Conservation (phyloP, 164 flowering plant genomes). For the Cinnamomum chago region DNA sequence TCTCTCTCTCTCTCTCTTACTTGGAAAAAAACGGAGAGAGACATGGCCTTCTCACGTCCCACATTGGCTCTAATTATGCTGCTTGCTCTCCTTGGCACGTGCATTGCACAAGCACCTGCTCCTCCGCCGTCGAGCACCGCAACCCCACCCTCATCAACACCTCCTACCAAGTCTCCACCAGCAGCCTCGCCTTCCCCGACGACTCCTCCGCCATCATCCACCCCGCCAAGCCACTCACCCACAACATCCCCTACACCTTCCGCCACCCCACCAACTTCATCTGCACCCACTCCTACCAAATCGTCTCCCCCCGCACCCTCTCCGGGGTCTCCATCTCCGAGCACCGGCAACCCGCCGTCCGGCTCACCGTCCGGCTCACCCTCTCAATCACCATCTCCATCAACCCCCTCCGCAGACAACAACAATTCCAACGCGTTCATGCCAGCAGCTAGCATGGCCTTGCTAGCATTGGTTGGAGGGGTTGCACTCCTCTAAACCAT, state of each 20-base stretch:
- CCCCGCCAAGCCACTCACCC: conserved; percentile 11
- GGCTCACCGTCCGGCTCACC: background rate
- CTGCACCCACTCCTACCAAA: conserved; percentile 2
- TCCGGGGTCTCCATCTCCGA: background rate
- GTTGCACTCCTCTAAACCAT: conserved; percentile 28
- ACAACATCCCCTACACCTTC: conserved; percentile 10
- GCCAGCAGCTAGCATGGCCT: conserved; percentile 27
- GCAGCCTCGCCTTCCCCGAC: conserved; percentile 13
- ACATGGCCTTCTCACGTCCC: conserved; percentile 38
- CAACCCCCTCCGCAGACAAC: background rate
- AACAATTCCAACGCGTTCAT: conserved; percentile 16
- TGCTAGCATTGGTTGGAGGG: conserved; percentile 32
- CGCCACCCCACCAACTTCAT: background rate
- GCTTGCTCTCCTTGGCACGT: conserved; percentile 18
- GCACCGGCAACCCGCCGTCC: background rate
- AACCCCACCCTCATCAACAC: conserved; percentile 8
- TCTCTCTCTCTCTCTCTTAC: conserved; percentile 3
- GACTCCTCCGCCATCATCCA: conserved; percentile 7
- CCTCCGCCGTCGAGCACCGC: background rate
- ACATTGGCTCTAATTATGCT: conserved; percentile 22
- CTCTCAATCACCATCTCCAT: background rate
- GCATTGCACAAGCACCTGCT: conserved; percentile 20
- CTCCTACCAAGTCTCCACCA: conserved; percentile 1
- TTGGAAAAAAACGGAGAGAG: background rate
- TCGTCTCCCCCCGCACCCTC: background rate